A percentile compares a stretch with the other conserved stretches of the same genome.
These are phyloP conservation scores for Arabidopsis arenosa DNA, from an alignment of 345 rosid genomes.

Conservation along the genomic window DNA sequence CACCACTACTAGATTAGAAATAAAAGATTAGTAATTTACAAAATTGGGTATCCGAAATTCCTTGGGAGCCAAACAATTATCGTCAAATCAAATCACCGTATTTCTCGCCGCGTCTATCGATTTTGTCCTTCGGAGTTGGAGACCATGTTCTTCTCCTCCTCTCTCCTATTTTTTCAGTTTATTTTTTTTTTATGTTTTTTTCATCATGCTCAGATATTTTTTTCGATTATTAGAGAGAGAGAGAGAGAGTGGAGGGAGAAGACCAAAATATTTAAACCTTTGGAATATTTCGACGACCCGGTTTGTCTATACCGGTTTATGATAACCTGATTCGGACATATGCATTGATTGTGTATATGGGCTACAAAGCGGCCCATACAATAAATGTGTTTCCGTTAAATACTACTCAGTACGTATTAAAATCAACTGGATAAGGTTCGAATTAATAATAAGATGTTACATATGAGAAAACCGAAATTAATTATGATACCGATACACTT, in stretches of 20 bases:
- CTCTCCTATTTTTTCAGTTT: neutral
- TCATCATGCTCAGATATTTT: slow-evolving; percentile 30
- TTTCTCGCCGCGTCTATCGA: slow-evolving; percentile 27
- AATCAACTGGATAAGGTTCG: too few species aligned
- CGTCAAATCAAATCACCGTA: slow-evolving; percentile 41
- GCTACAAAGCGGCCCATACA: slow-evolving; percentile 1
- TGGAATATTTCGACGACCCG: slow-evolving; percentile 19
- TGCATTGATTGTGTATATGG: slow-evolving; percentile 12
- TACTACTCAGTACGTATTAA: too few species aligned
- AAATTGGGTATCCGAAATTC: slow-evolving; percentile 42
- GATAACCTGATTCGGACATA: slow-evolving; percentile 10
- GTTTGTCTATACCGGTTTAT: neutral
- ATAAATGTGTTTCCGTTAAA: neutral
- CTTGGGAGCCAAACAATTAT: slow-evolving; percentile 32
- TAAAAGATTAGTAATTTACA: slow-evolving; percentile 30
- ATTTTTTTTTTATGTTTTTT: neutral
- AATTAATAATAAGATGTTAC: too few species aligned
- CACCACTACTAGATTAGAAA: slow-evolving; percentile 36
- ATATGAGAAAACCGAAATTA: too few species aligned
- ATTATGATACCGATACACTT: too few species aligned
- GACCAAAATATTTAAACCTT: slow-evolving; percentile 1
- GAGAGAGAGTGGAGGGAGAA: slow-evolving; percentile 11
- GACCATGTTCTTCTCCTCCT: slow-evolving; percentile 41
- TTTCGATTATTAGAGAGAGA: slow-evolving; percentile 21
- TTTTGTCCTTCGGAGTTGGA: slow-evolving; percentile 35